Evolutionary conservation across 73 alveolate genomes (phyloP).

Genomic region (Uronychia binucleata): DNA sequence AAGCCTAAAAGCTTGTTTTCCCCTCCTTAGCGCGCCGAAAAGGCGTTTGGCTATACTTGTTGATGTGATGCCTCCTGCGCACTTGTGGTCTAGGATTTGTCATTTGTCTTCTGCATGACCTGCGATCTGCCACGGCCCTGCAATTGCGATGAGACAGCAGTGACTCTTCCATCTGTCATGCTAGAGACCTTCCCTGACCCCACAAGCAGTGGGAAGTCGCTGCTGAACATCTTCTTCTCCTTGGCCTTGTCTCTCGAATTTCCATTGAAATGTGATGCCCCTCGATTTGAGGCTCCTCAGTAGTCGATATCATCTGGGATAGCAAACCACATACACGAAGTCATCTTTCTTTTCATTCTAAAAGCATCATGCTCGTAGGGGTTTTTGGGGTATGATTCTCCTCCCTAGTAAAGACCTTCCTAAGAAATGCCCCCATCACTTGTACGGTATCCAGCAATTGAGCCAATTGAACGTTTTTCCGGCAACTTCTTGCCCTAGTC

Average conservation of each 20-base stretch:
- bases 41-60: background rate
- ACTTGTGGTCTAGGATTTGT: background rate
- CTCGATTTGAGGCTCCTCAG: background rate
- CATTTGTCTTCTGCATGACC: background rate
- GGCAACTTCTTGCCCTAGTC: too few species aligned
- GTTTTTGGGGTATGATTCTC: too few species aligned
- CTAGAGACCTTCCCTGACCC: background rate
- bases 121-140: background rate
- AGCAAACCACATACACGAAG: background rate
- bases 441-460: too few species aligned
- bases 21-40: background rate
- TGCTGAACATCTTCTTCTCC: background rate
- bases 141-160: background rate
- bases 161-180: background rate
- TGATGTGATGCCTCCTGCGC: background rate
- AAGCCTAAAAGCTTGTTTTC: too few species aligned
- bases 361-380: too few species aligned
- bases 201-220: background rate
- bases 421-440: too few species aligned
- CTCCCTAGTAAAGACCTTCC: too few species aligned
- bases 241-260: background rate
- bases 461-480: too few species aligned
- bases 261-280: too few species aligned
- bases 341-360: background rate
- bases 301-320: background rate